Evolutionary conservation across 176 grass and related monocot species (phyloP).

Genomic region (Lolium rigidum): DNA sequence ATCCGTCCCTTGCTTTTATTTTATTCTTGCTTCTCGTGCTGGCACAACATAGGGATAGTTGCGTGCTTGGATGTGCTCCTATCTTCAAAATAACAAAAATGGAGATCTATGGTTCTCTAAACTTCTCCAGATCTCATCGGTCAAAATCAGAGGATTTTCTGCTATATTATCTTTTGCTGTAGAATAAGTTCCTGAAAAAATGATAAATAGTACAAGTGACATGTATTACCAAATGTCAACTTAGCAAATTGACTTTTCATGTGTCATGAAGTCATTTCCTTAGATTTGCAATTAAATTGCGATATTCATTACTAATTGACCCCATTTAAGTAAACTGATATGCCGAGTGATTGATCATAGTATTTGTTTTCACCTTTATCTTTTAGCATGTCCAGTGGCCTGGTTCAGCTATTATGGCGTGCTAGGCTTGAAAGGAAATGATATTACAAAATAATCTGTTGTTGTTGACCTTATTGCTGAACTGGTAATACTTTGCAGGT

Average conservation of each 20-base stretch:
- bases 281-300: background rate
- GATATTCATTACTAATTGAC: background rate
- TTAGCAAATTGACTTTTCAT: constrained; percentile 20
- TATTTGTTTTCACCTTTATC: background rate
- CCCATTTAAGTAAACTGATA: background rate
- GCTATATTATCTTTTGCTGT: constrained; percentile 5
- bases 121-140: background rate
- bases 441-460: background rate
- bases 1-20: constrained; percentile 14
- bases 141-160: constrained; percentile 7
- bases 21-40: background rate
- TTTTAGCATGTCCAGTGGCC: background rate
- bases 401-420: background rate
- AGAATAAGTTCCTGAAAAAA: background rate
- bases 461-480: constrained; percentile 32
- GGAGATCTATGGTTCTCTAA: background rate
- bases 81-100: background rate
- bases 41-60: constrained; percentile 1
- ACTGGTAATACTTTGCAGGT: constrained; percentile 57
- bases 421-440: constrained; percentile 9
- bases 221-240: constrained; percentile 11
- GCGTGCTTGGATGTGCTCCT: background rate
- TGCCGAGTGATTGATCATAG: constrained; percentile 1
- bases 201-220: background rate
- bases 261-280: background rate